Conservation (phyloP, 345 rosid genomes). For the Clausena lansium region DNA sequence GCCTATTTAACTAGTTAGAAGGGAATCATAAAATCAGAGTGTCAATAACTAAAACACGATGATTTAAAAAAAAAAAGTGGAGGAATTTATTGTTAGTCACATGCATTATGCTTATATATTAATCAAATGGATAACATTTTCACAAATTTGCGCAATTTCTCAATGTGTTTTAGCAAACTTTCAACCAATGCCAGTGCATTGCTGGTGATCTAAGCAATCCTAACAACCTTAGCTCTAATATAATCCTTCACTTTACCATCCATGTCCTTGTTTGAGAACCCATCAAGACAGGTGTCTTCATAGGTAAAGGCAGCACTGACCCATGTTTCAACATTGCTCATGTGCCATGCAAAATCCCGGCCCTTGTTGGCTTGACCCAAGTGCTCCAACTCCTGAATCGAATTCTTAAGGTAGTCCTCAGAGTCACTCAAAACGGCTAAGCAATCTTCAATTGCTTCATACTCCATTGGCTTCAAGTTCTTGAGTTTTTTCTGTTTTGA, state of each 20-base stretch:
- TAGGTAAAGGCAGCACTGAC: slow-evolving; percentile 92
- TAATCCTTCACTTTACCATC: slow-evolving; percentile 62
- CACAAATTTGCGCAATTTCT: neutral
- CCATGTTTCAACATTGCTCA: slow-evolving; percentile 91
- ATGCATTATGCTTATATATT: too few species aligned
- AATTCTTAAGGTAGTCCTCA: neutral
- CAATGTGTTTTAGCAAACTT: slow-evolving; percentile 45
- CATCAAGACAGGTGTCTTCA: slow-evolving; percentile 83
- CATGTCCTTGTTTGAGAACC: slow-evolving; percentile 59
- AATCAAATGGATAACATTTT: neutral
- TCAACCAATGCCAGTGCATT: slow-evolving; percentile 71
- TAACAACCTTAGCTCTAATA: slow-evolving; percentile 43
- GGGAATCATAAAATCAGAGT: too few species aligned
- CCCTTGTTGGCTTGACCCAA: slow-evolving; percentile 42
- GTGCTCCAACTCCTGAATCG: neutral
- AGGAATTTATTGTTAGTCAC: too few species aligned
- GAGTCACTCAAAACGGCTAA: neutral
- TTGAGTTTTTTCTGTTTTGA: slow-evolving; percentile 40
- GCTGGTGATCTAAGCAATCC: slow-evolving; percentile 72
- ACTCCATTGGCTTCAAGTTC: slow-evolving; percentile 55
- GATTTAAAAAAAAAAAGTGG: too few species aligned
- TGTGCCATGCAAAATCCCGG: slow-evolving; percentile 56
- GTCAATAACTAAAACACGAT: too few species aligned
- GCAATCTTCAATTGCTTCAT: slow-evolving; percentile 49
- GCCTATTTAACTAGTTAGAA: too few species aligned